phyloP scores from a whole-genome alignment of 2,329 filamentous ascomycete species.

The Verticillium longisporum region DNA sequence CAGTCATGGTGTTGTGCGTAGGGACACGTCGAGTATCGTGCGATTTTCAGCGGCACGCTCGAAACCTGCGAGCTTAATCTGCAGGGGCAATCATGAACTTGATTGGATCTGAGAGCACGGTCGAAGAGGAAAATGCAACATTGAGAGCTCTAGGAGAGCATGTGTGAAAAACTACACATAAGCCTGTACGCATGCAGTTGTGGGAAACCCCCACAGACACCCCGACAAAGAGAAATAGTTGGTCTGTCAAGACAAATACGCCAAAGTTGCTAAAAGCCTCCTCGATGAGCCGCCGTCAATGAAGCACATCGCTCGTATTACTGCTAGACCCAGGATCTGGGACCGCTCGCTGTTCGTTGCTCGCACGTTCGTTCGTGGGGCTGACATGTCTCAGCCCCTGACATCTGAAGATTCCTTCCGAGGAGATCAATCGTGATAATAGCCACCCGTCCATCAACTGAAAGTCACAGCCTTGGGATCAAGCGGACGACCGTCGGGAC shows the following conservation, averaged over 20 bases:
- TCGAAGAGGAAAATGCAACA: too few relatives aligned
- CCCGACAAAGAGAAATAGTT: background rate
- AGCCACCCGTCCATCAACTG: conserved; percentile 41
- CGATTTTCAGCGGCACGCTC: too few relatives aligned
- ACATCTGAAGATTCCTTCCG: background rate
- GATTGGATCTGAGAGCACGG: too few relatives aligned
- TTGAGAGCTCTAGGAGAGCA: too few relatives aligned
- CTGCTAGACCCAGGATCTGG: background rate
- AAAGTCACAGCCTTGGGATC: conserved; percentile 98
- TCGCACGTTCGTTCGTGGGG: background rate
- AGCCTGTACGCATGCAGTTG: background rate
- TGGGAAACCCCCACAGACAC: background rate
- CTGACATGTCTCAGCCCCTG: background rate
- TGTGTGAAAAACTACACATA: background rate
- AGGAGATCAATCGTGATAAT: background rate
- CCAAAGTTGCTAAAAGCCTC: background rate
- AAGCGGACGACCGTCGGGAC: conserved; percentile 74
- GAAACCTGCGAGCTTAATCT: too few relatives aligned
- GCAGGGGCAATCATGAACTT: too few relatives aligned
- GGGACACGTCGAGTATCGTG: too few relatives aligned
- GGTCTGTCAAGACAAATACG: background rate
- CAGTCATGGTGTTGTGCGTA: background rate
- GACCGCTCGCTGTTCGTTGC: background rate
- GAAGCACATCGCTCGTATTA: background rate
- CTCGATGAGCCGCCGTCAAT: background rate